These are phyloP conservation scores for Astragalus glycyphyllos DNA, from an alignment of 306 rosid species.

Conservation along the genomic window DNA sequence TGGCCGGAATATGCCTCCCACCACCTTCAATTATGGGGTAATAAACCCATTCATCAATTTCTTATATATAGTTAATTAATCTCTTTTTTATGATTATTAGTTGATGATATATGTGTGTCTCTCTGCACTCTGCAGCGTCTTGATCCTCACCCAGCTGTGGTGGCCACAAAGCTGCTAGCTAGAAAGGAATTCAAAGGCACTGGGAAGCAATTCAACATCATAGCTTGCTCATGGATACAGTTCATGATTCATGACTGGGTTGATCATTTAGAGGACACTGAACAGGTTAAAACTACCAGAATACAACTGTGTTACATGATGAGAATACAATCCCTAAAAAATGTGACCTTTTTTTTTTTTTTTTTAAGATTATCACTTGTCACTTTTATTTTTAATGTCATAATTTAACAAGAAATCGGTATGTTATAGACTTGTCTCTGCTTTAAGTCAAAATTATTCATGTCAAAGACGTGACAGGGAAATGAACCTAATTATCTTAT, in stretches of 20 bases:
- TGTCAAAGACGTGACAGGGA: background rate
- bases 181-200: slow-evolving; percentile 65
- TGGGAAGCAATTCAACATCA: slow-evolving; percentile 80
- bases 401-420: background rate
- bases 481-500: background rate
- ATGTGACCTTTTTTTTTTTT: too few relatives aligned
- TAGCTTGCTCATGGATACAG: slow-evolving; percentile 81
- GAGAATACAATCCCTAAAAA: too few relatives aligned
- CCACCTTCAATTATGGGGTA: slow-evolving; percentile 59
- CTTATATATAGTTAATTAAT: too few relatives aligned
- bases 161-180: slow-evolving; percentile 69
- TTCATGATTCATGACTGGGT: slow-evolving; percentile 92
- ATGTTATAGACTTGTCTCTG: background rate
- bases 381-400: too few relatives aligned
- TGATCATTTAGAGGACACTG: slow-evolving; percentile 80
- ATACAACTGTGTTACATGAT: too few relatives aligned
- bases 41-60: background rate
- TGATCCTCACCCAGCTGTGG: slow-evolving; percentile 69
- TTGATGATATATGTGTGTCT: background rate
- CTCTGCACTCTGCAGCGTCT: slow-evolving; percentile 49
- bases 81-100: too few relatives aligned
- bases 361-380: too few relatives aligned
- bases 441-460: background rate
- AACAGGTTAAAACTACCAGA: slow-evolving; percentile 46
- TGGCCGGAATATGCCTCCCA: slow-evolving; percentile 80